Percentiles rank a stretch among this genome's conserved stretches.
Conservation (phyloP, 2,329 filamentous ascomycete species). For the Pezicula rhizophila region DNA sequence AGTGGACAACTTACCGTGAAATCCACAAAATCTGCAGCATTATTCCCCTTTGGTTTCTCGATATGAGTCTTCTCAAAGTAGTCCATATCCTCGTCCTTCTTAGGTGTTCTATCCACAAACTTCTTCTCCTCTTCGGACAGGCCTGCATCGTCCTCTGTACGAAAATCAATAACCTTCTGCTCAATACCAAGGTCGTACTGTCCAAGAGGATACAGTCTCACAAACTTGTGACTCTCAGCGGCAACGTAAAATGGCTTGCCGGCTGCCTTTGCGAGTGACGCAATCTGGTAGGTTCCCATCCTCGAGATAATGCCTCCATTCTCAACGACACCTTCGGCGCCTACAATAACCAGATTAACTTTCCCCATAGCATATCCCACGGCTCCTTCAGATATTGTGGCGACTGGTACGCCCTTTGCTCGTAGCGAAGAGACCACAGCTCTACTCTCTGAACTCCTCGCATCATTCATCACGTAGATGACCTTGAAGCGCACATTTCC, state of each 20-base stretch:
- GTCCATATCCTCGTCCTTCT: conserved; percentile 14
- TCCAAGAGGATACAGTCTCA: conserved; percentile 74
- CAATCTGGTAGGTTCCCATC: conserved; percentile 82
- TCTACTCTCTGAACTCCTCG: conserved; percentile 54
- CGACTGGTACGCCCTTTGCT: conserved; percentile 71
- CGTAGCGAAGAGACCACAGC: conserved; percentile 67
- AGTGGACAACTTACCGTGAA: conserved; percentile 50
- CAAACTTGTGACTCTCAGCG: conserved; percentile 95
- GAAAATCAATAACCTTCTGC: conserved; percentile 72
- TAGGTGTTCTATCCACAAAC: conserved; percentile 14
- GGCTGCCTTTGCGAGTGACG: conserved; percentile 64
- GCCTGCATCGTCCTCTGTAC: conserved; percentile 47
- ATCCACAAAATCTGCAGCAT: conserved; percentile 51
- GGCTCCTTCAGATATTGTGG: conserved; percentile 69
- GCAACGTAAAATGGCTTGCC: conserved; percentile 80
- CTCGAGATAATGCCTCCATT: conserved; percentile 90
- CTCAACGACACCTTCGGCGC: conserved; percentile 82
- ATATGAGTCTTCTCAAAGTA: conserved; percentile 18
- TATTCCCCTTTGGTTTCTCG: conserved; percentile 23
- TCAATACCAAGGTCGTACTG: conserved; percentile 77
- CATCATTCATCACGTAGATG: conserved; percentile 66
- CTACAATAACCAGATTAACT: conserved; percentile 63
- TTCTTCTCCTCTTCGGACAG: conserved; percentile 22
- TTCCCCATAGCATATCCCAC: conserved; percentile 74
- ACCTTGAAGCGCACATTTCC: conserved; percentile 68